Evolutionary conservation across 345 rosid genomes (phyloP).

Genomic region (Aquilaria sinensis): DNA sequence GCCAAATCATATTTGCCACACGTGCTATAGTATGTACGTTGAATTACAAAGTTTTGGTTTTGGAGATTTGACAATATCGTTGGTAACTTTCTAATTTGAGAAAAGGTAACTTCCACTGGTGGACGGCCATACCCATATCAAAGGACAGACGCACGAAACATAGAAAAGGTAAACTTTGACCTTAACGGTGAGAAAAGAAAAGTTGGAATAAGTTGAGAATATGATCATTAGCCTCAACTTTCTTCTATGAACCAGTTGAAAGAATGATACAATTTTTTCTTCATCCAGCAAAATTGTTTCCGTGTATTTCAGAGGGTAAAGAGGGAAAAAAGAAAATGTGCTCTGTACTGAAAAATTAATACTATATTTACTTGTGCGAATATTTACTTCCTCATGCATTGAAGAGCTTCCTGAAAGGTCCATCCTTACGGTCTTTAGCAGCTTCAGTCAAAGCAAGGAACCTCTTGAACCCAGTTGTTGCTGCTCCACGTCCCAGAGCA

Average conservation of each 20-base stretch:
- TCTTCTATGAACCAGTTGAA: neutral
- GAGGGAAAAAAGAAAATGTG: neutral
- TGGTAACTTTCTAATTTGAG: too few relatives aligned
- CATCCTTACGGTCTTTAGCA: conserved; percentile 94
- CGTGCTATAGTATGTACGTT: too few relatives aligned
- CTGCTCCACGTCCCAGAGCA: conserved; percentile 97
- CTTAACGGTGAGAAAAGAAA: too few relatives aligned
- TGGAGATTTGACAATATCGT: too few relatives aligned
- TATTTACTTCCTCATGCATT: conserved; percentile 39
- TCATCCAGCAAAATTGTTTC: neutral
- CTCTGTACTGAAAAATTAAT: neutral
- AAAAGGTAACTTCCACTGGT: too few relatives aligned
- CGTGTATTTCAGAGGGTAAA: neutral
- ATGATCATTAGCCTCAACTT: too few relatives aligned
- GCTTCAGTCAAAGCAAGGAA: conserved; percentile 99
- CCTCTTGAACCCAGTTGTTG: conserved; percentile 95
- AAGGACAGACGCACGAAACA: too few relatives aligned
- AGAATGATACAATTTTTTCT: neutral
- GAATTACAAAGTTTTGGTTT: too few relatives aligned
- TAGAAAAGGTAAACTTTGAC: too few relatives aligned
- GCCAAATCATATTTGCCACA: too few relatives aligned
- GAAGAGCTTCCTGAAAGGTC: conserved; percentile 93
- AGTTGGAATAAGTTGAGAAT: too few relatives aligned
- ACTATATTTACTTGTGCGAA: neutral
- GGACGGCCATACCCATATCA: too few relatives aligned